phyloP scores from a whole-genome alignment of 2,329 filamentous ascomycete genomes.

The Trichoderma guizhouense region DNA sequence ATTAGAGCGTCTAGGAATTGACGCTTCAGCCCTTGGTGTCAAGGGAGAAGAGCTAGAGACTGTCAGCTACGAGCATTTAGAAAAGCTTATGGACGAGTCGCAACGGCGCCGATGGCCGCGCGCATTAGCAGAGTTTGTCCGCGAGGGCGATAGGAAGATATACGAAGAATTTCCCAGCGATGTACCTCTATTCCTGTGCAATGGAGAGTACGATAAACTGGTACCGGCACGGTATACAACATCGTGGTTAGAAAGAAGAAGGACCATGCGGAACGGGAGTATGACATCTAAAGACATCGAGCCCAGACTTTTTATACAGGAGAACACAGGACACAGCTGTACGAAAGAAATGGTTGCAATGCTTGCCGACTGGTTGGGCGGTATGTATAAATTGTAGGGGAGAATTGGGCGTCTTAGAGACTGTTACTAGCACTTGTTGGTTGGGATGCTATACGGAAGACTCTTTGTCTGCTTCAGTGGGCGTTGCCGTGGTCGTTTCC shows the following conservation, averaged over 20 bases:
- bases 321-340: slow-evolving; percentile 7
- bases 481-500: not conserved
- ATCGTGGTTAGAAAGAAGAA: not conserved
- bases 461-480: not conserved
- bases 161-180: not conserved
- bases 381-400: not conserved
- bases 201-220: slow-evolving; percentile 1
- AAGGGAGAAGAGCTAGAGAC: not conserved
- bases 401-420: not conserved
- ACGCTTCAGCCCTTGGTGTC: not conserved
- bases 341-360: slow-evolving; percentile 11
- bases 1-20: not conserved
- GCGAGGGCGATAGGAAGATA: not conserved
- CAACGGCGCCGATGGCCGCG: slow-evolving; percentile 7
- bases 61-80: not conserved
- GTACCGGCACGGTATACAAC: not conserved
- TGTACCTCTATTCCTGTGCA: not conserved
- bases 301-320: not conserved
- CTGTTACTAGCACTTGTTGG: not conserved
- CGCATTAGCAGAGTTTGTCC: not conserved
- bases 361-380: not conserved
- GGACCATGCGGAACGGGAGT: not conserved
- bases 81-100: not conserved
- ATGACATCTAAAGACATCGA: not conserved
- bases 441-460: not conserved